Evolutionary conservation across 2,329 filamentous ascomycete species (phyloP).

Genomic region (Penicillium hordei): DNA sequence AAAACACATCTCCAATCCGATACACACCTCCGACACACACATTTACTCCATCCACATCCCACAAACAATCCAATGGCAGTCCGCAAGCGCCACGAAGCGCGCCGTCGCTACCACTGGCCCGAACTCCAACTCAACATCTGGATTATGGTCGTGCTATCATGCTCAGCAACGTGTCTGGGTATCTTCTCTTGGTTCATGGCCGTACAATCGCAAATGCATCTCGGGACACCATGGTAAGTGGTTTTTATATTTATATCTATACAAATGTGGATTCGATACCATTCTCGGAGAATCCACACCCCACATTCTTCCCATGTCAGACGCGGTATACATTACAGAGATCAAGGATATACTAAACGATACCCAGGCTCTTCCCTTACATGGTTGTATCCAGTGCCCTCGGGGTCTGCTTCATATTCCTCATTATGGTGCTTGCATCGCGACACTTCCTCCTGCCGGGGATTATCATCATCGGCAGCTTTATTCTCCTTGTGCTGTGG

Average conservation of each 20-base stretch:
- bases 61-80: constrained; percentile 31
- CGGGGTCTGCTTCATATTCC: constrained; percentile 58
- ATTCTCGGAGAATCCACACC: not conserved
- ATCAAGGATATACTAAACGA: constrained; percentile 11
- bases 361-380: constrained; percentile 62
- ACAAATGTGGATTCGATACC: not conserved
- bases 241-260: not conserved
- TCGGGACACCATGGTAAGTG: constrained; percentile 61
- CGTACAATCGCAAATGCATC: constrained; percentile 55
- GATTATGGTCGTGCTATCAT: constrained; percentile 62
- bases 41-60: not conserved
- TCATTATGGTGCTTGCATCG: constrained; percentile 57
- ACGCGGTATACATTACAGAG: not conserved
- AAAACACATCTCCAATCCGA: not conserved
- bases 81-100: constrained; percentile 32
- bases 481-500: constrained; percentile 63
- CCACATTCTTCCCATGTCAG: not conserved
- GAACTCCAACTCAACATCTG: constrained; percentile 65
- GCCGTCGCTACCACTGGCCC: constrained; percentile 61
- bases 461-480: constrained; percentile 59
- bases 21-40: not conserved
- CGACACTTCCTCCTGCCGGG: constrained; percentile 59
- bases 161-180: constrained; percentile 58
- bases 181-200: constrained; percentile 61
- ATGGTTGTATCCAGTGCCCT: constrained; percentile 59